Percentiles rank a stretch among this genome's conserved stretches.
These are phyloP conservation scores for Lentinula aciculospora DNA, from an alignment of 768 basidiomycete species.

Conservation along the genomic window DNA sequence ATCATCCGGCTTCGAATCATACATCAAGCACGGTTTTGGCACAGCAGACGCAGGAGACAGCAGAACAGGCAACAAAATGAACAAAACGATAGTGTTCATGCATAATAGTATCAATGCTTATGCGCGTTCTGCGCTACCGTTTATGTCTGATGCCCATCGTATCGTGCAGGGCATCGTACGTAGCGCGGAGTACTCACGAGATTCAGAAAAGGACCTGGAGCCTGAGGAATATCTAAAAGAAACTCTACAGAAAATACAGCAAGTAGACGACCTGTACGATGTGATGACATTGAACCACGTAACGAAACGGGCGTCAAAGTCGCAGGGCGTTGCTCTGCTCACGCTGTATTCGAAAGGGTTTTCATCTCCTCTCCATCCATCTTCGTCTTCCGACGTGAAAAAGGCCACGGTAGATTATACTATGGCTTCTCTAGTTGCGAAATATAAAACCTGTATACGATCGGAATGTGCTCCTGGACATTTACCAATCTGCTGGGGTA, in stretches of 20 bases:
- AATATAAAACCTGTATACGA: constrained; percentile 64
- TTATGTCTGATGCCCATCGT: constrained; percentile 69
- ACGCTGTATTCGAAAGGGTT: constrained; percentile 85
- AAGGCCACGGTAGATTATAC: constrained; percentile 1
- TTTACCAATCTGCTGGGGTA: constrained; percentile 87
- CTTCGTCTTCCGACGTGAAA: constrained; percentile 18
- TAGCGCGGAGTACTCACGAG: neutral
- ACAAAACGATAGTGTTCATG: constrained; percentile 54
- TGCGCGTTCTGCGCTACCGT: constrained; percentile 68
- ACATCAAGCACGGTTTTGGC: constrained; percentile 75
- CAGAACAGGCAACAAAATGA: neutral
- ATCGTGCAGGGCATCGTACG: constrained; percentile 19
- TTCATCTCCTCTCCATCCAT: constrained; percentile 38
- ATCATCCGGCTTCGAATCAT: constrained; percentile 90
- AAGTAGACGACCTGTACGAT: constrained; percentile 77
- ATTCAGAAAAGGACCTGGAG: too few relatives aligned
- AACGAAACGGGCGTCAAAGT: constrained; percentile 76
- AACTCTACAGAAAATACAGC: constrained; percentile 37
- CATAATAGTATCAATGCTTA: constrained; percentile 74
- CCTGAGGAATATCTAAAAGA: constrained; percentile 10
- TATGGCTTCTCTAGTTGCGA: constrained; percentile 46
- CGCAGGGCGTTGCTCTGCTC: constrained; percentile 90
- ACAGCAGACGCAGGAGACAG: neutral
- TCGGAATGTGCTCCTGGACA: constrained; percentile 70
- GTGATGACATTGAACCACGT: constrained; percentile 88